Percentiles rank a stretch among this genome's conserved stretches.
Evolutionary conservation across 2,329 filamentous ascomycete genomes (phyloP).

Genomic region (Cladosporium sp.): DNA sequence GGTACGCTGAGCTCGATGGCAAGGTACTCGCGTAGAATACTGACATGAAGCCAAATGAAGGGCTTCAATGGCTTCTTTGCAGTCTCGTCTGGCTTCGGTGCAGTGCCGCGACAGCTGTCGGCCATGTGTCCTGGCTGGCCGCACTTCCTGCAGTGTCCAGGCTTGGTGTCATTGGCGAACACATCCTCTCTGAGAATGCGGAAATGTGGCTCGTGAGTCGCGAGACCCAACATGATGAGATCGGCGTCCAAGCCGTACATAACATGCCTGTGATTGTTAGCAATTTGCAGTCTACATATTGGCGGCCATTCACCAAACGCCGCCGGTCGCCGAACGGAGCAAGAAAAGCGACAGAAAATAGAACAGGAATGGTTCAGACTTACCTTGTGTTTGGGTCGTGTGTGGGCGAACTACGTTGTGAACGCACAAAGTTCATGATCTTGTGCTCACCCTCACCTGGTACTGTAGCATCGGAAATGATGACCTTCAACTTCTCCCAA

Average conservation of each 20-base stretch:
- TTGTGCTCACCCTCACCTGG: conserved; percentile 98
- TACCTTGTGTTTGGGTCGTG: conserved; percentile 81
- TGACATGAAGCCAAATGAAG: conserved; percentile 97
- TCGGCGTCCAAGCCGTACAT: conserved; percentile 98
- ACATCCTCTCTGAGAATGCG: conserved; percentile 95
- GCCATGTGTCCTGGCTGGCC: conserved; percentile 90
- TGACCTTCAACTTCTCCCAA: conserved; percentile 94
- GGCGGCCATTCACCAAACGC: neutral
- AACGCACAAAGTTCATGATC: conserved; percentile 97
- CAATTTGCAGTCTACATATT: neutral
- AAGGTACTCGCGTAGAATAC: conserved; percentile 86
- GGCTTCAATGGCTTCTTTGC: conserved; percentile 84
- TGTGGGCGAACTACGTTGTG: conserved; percentile 82
- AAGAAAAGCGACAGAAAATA: conserved; percentile 10
- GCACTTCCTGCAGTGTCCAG: conserved; percentile 79
- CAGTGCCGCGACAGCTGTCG: conserved; percentile 76
- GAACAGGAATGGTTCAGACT: conserved; percentile 2
- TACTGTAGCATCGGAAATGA: conserved; percentile 97
- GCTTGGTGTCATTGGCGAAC: conserved; percentile 82
- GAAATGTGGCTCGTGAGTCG: conserved; percentile 96
- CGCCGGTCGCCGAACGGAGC: neutral
- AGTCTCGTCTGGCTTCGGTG: conserved; percentile 68
- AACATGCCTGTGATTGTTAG: conserved; percentile 62
- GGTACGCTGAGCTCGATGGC: conserved; percentile 83
- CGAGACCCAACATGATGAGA: conserved; percentile 96